Evolutionary conservation across 2,329 filamentous ascomycete species (phyloP).

Genomic region (Torrubiella hemipterigena): DNA sequence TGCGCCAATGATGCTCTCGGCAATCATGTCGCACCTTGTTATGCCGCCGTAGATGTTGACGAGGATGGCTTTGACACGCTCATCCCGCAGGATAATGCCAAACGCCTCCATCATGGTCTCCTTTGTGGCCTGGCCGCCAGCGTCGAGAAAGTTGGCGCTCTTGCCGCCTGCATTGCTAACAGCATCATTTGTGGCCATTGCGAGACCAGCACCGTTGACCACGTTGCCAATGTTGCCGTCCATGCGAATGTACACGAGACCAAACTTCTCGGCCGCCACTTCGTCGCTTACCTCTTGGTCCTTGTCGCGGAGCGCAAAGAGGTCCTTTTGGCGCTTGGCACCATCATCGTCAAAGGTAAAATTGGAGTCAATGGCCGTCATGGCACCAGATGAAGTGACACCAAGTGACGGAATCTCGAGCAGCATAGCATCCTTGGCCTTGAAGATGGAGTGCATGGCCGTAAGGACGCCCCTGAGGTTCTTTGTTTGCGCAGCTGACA

Average conservation of each 20-base stretch:
- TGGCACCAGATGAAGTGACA: slow-evolving; percentile 12
- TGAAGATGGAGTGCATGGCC: slow-evolving; percentile 25
- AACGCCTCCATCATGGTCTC: slow-evolving; percentile 72
- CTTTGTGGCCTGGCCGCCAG: slow-evolving; percentile 75
- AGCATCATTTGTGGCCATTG: slow-evolving; percentile 84
- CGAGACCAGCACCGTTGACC: slow-evolving; percentile 80
- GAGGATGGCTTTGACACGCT: slow-evolving; percentile 54
- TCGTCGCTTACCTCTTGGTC: slow-evolving; percentile 20
- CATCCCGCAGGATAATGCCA: slow-evolving; percentile 58
- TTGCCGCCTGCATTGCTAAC: slow-evolving; percentile 54
- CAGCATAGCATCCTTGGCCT: slow-evolving; percentile 31
- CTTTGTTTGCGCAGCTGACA: not conserved
- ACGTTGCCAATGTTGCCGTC: slow-evolving; percentile 61
- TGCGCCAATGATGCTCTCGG: slow-evolving; percentile 33
- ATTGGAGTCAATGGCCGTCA: slow-evolving; percentile 23
- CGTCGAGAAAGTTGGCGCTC: slow-evolving; percentile 79
- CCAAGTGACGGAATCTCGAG: slow-evolving; percentile 29
- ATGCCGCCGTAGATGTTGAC: slow-evolving; percentile 46
- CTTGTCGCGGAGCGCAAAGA: slow-evolving; percentile 25
- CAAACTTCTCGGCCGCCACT: slow-evolving; percentile 37
- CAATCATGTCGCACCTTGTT: slow-evolving; percentile 38
- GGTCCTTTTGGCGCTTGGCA: slow-evolving; percentile 22
- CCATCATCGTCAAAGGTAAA: slow-evolving; percentile 38
- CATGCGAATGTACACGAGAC: slow-evolving; percentile 67
- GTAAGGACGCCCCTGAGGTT: slow-evolving; percentile 12